These are phyloP conservation scores for Kandelia obovata DNA, from an alignment of 345 rosid genomes.

Conservation along the genomic window DNA sequence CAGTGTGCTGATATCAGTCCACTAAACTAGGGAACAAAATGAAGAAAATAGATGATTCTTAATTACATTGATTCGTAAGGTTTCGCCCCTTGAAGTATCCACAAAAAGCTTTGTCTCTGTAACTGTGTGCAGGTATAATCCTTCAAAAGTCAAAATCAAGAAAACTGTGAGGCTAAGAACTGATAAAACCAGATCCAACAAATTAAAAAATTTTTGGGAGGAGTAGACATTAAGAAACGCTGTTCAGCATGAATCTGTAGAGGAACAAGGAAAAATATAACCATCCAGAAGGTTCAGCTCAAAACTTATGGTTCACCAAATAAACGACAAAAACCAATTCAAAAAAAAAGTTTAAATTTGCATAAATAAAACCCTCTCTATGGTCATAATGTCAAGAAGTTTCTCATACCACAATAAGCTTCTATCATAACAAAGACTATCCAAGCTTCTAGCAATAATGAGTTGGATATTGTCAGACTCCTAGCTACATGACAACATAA, in stretches of 20 bases:
- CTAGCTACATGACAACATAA: too few relatives aligned
- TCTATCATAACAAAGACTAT: too few relatives aligned
- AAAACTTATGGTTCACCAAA: neutral
- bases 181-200: neutral
- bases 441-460: too few relatives aligned
- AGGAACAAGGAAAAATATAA: neutral
- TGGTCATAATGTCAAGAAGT: neutral
- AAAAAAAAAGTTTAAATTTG: too few relatives aligned
- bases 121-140: constrained; percentile 26
- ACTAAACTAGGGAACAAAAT: neutral
- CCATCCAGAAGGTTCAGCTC: neutral
- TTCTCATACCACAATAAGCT: neutral
- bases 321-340: neutral
- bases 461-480: too few relatives aligned
- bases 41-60: neutral
- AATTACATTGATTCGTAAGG: constrained; percentile 26
- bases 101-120: constrained; percentile 33
- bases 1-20: neutral
- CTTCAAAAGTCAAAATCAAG: constrained; percentile 3
- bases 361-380: neutral
- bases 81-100: constrained; percentile 30
- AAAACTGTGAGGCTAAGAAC: neutral
- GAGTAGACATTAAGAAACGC: neutral
- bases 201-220: neutral
- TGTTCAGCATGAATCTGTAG: neutral